Base-by-base conservation (phyloP, 1,284 basidiomycete species). In the Melampsora larici-populina region DNA sequence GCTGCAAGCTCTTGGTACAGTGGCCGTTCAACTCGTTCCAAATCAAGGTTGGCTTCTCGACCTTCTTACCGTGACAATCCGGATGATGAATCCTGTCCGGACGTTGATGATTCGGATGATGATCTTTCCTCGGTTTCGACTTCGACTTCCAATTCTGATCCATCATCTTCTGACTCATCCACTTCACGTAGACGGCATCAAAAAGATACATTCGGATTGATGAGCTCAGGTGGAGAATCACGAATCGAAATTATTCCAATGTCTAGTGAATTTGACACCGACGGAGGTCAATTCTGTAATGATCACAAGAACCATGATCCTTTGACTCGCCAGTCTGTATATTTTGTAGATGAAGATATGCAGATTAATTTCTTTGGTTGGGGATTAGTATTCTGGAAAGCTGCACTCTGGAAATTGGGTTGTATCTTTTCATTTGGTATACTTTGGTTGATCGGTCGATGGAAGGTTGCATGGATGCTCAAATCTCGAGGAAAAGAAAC, bases 391-490 rank as follows among this genome's bases (percentile, higher is more conserved):
- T 82, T 82, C 8, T 89, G 89, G 86, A 89, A 90, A 70, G 87
- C 88, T 69, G 86, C 87, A 82, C 79, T 91, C 5, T 99, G 95
- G 94, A 87, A 88, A 80, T 73, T 87, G 26, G 88, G 88, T 8
- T 94, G 91, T 81, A 81, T 92, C 9, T 77, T 92, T 18, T 89
- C 90, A 0, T 85, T 92, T 13, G 97, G 97, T 3, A 84, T 89
- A 9, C 85, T 98, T 46, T 91, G 89, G 11, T 87, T 99, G 18
- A 84, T 97, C 5, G 94, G 94, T 1, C 90, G 94, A 81, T 99
- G 97, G 97, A 89, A 97, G 80, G 96, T 97, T 67, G 88, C 87
- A 4, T 81, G 94, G 58, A 97, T 95, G 92, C 88, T 99, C 70
- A 88, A 88, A 49, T 94, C 90, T 87, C 90, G 93, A n/a, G 89